These are phyloP conservation scores for Botrytis hyacinthi DNA, from an alignment of 2,329 filamentous ascomycete genomes.

Conservation along the genomic window DNA sequence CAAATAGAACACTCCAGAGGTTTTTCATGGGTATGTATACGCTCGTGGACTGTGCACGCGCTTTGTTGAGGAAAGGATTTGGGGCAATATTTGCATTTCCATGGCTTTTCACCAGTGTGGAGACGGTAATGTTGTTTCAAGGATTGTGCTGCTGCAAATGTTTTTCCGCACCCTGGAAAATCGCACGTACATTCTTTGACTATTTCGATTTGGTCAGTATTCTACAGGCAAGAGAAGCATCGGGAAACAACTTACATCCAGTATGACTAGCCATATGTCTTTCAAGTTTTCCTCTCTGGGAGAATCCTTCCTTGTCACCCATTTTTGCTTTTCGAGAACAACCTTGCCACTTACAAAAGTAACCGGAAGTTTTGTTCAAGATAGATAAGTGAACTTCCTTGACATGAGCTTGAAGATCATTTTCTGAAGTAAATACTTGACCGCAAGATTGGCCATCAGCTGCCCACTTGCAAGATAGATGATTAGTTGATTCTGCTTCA, in stretches of 20 bases:
- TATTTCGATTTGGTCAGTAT: constrained; percentile 33
- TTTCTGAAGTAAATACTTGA: constrained; percentile 35
- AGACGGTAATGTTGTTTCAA: constrained; percentile 65
- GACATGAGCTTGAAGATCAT: constrained; percentile 56
- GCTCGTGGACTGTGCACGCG: constrained; percentile 65
- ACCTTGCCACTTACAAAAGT: constrained; percentile 55
- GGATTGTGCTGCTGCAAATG: constrained; percentile 65
- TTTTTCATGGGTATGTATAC: constrained; percentile 65
- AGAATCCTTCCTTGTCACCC: constrained; percentile 48
- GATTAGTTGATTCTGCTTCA: constrained; percentile 13
- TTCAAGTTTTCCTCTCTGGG: constrained; percentile 61
- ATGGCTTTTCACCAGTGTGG: constrained; percentile 65
- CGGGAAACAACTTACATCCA: constrained; percentile 50
- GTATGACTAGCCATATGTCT: constrained; percentile 65
- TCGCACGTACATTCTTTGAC: constrained; percentile 54
- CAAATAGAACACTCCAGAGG: constrained; percentile 59
- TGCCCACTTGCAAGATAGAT: constrained; percentile 36
- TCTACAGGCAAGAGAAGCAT: background rate
- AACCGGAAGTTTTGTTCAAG: constrained; percentile 48
- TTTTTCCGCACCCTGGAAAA: constrained; percentile 54
- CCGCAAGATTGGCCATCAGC: constrained; percentile 25
- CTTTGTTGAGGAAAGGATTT: constrained; percentile 66
- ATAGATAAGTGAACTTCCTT: constrained; percentile 49
- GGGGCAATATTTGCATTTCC: constrained; percentile 52
- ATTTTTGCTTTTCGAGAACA: constrained; percentile 47